phyloP scores from a whole-genome alignment of 768 basidiomycete species.

The Mrakia gelida region DNA sequence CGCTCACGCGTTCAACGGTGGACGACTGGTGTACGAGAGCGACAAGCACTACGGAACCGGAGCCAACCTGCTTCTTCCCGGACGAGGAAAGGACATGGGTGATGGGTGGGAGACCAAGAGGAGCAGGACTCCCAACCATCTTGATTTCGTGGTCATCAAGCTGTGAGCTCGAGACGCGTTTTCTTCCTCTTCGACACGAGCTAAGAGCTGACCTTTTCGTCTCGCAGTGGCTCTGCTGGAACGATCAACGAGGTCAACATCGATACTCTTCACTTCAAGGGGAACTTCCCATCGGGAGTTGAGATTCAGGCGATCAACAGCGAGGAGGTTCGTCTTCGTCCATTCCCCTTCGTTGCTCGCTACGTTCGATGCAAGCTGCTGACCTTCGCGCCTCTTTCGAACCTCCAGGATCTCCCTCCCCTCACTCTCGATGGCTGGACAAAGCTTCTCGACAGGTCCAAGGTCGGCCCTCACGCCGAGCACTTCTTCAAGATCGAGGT shows the following conservation, averaged over 20 bases:
- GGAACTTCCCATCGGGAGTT: conserved; percentile 83
- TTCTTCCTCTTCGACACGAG: not conserved
- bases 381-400: conserved; percentile 14
- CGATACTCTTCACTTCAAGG: conserved; percentile 92
- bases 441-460: conserved; percentile 65
- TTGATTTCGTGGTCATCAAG: conserved; percentile 86
- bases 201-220: not conserved
- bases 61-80: conserved; percentile 83
- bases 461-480: conserved; percentile 81
- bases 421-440: conserved; percentile 59
- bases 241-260: conserved; percentile 71
- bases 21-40: conserved; percentile 73
- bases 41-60: conserved; percentile 96
- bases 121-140: conserved; percentile 70
- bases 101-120: conserved; percentile 99
- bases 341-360: not conserved
- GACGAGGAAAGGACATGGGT: conserved; percentile 63
- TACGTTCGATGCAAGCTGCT: not conserved
- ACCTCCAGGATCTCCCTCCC: conserved; percentile 38
- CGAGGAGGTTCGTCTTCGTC: conserved; percentile 44
- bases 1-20: conserved; percentile 85
- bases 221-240: conserved; percentile 64
- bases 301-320: conserved; percentile 62
- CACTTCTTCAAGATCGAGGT: conserved; percentile 73
- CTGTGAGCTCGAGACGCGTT: conserved; percentile 55